Evolutionary conservation across 73 alveolate genomes (phyloP).

Genomic region (Tetrahymena malaccensis): DNA sequence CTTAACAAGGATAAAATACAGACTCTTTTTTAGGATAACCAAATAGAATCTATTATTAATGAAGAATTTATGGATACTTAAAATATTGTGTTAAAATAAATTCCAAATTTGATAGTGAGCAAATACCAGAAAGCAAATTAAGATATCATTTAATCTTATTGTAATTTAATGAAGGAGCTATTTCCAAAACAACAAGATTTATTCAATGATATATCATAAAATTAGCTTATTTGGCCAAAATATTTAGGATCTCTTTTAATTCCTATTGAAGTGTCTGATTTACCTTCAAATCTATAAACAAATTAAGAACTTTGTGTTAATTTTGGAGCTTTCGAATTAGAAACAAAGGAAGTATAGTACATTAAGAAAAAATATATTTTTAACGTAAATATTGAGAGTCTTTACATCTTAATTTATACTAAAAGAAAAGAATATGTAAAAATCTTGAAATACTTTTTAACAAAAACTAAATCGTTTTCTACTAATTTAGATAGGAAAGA

Average conservation of each 20-base stretch:
- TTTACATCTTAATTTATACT: neutral
- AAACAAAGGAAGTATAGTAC: neutral
- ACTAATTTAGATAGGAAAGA: neutral
- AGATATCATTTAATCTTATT: neutral
- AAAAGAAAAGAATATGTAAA: neutral
- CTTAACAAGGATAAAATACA: neutral
- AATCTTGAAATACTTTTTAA: neutral
- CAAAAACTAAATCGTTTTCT: neutral
- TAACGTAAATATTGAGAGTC: neutral
- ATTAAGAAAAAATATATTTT: neutral
- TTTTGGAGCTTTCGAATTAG: neutral
- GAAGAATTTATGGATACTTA: neutral
- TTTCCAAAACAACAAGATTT: neutral
- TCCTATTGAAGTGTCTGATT: neutral
- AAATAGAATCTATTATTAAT: neutral
- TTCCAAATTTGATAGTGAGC: neutral
- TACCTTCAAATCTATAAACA: neutral
- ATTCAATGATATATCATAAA: neutral
- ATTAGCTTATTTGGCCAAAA: neutral
- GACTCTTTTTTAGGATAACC: neutral
- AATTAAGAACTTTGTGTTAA: neutral
- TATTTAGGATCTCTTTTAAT: neutral
- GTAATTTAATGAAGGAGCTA: neutral
- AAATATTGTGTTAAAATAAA: neutral
- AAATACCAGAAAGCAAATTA: neutral